Conservation (phyloP, 371 early-diverging fungal genomes). For the Mortierella sp. region DNA sequence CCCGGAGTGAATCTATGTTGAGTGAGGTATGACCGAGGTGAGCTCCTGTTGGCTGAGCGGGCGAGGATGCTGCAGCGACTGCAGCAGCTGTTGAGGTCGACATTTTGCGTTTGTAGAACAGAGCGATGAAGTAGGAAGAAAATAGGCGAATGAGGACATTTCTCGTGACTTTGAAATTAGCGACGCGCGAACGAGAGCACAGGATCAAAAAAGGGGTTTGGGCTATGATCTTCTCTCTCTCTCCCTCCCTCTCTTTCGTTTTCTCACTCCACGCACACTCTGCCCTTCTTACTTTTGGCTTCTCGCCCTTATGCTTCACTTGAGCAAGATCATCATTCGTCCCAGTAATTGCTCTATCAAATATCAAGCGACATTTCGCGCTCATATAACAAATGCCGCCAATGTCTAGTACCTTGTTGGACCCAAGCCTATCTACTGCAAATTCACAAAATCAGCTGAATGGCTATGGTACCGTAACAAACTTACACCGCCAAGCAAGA, state of each 20-base stretch:
- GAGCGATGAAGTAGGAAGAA: neutral
- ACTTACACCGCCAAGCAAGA: neutral
- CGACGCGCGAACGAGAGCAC: neutral
- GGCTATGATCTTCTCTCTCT: neutral
- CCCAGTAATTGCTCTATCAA: neutral
- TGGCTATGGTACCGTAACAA: slow-evolving; percentile 26
- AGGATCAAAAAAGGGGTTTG: neutral
- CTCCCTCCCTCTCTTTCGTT: neutral
- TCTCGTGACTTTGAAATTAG: neutral
- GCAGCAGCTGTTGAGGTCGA: slow-evolving; percentile 54
- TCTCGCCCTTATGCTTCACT: neutral
- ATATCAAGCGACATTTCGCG: slow-evolving; percentile 3
- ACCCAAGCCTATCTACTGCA: neutral
- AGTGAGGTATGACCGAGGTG: slow-evolving; percentile 58
- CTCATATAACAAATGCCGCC: neutral
- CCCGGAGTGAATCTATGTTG: slow-evolving; percentile 71
- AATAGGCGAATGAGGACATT: neutral
- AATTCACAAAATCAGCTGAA: slow-evolving; percentile 6
- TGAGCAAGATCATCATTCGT: neutral
- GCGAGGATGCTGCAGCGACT: slow-evolving; percentile 50
- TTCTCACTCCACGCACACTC: neutral
- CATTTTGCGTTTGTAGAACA: slow-evolving; percentile 14
- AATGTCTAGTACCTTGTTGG: neutral
- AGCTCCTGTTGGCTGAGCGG: slow-evolving; percentile 50
- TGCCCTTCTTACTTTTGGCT: neutral